Evolutionary conservation across 2,329 filamentous ascomycete genomes (phyloP), one percentile per base, ranked within the genome.

Genomic region (Ambrosiella beaveri): DNA sequence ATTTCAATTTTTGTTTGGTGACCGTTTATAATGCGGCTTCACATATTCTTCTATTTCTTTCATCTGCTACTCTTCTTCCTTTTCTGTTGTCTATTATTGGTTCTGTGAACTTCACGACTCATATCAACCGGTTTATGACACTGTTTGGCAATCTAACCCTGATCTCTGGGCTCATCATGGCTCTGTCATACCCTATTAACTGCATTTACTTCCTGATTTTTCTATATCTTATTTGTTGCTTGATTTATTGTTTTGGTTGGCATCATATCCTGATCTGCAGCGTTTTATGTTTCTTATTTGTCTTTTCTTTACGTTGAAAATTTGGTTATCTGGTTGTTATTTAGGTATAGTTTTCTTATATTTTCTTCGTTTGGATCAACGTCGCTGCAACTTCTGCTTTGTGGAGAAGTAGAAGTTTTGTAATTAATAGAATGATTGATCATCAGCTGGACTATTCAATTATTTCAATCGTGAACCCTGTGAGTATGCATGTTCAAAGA

Each of bases 341-440:
- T 6, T 49, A 49, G 49, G 15, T 49, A 12, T 55, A 12, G 11
- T 12, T 41, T 41, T 41, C 39, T 57, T 36, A 12, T 45, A 36
- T 59, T 54, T 41, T 56, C 11, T 45, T 37, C 12, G 38, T 13
- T 45, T 36, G 19, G 5, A 17, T 39, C 9, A 27, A 27, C 15
- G 12, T 12, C 9, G 1, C 13, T 37, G 2, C 15, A n/a, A 27
- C 6, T 45, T 39, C 7, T 27, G 15, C 7, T 57, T 57, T 57
- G 54, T 59, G 54, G 49, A 49, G 58, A 59, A 56, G n/a, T 45
- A 27, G 27, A 27, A 8, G 13, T 51, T 3, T 17, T 51, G 39
- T 41, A 41, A 8, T 8, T 51, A 7, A 35, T 12, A 27, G 15
- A 51, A 51, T 51, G 35, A 36, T 27, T 4, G 27, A 27, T 27